Evolutionary conservation across 441 rosid genomes (phyloP), one percentile per base, ranked within the genome.

Genomic region (Heliophila coronopifolia): DNA sequence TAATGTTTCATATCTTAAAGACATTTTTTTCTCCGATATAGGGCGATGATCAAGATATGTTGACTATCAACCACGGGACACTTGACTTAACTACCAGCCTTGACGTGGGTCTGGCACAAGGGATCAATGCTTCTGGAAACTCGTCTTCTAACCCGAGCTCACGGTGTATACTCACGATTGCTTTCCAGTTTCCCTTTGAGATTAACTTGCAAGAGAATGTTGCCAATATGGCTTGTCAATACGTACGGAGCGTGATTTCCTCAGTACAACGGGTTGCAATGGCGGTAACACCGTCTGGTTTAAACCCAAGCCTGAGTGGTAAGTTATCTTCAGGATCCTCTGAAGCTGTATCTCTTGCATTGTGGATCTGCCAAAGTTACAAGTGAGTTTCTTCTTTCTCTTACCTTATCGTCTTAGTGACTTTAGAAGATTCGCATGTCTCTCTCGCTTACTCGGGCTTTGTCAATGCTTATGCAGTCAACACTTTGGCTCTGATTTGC

Each of bases 261-360:
- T 89, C 95, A 4, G 88, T 89, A 53, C 97, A 89, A 73, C 81
- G 97, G 73, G 95, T 89, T 65, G 95, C 97, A 61, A 69, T 84
- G 81, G 97, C 97, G 37, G 86, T 89, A 59, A 70, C 95, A 5
- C 97, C 95, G 9, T 67, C 72, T 38, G 53, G 73, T 73, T 59
- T 77, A 2, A 51, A 19, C 18, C 28, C 76, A 4, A n/a, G 39
- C 48, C 45, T n/a, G n/a, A n/a, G n/a, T n/a, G n/a, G n/a, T n/a
- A 83, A 79, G 73, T 61, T 81, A 23, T 74, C 79, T 8, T 80
- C 87, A 0, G 88, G 88, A 7, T 81, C 95, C 34, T 93, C 95
- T 6, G 97, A 89, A 71, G 97, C 95, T 37, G 71, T 77, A 26
- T 85, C 95, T 2, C 75, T 89, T 19, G 78, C 91, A 27, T 75